Evolutionary conservation across 192 early-diverging fungal genomes (phyloP).

Genomic region (Linnemannia schmuckeri): DNA sequence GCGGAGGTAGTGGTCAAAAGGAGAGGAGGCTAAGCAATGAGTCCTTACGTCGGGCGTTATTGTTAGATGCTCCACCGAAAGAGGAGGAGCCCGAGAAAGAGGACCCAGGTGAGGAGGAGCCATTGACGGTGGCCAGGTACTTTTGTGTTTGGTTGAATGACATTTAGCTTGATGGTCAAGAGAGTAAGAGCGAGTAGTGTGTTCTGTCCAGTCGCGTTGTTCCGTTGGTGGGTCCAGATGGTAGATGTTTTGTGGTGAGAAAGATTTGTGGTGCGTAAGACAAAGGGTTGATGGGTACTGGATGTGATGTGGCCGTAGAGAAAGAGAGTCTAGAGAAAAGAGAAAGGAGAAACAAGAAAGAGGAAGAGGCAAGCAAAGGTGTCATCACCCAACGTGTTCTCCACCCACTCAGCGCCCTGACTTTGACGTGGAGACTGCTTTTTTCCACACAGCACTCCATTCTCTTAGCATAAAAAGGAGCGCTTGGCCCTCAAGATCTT

Average conservation of each 20-base stretch:
- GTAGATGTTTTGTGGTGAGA: neutral
- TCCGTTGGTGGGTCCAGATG: neutral
- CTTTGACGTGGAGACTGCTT: too few relatives aligned
- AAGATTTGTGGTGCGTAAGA: neutral
- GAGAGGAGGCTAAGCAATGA: too few relatives aligned
- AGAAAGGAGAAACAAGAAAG: too few relatives aligned
- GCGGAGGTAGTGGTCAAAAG: neutral
- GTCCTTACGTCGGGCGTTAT: conserved; percentile 16
- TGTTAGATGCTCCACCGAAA: conserved; percentile 32
- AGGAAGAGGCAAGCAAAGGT: too few relatives aligned
- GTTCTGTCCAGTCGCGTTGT: neutral
- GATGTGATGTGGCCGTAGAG: neutral
- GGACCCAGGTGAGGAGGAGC: conserved; percentile 27
- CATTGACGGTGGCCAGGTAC: conserved; percentile 49
- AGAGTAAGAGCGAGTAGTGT: neutral
- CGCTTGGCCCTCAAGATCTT: neutral
- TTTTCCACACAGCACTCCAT: too few relatives aligned
- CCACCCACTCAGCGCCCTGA: too few relatives aligned
- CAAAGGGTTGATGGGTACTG: neutral
- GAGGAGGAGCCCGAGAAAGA: conserved; percentile 23
- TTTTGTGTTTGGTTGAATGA: conserved; percentile 41
- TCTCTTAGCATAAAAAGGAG: too few relatives aligned
- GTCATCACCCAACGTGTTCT: too few relatives aligned
- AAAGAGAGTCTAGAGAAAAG: neutral
- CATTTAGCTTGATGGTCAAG: conserved; percentile 10